phyloP scores from a whole-genome alignment of 768 basidiomycete genomes.

The Lentinula boryana region DNA sequence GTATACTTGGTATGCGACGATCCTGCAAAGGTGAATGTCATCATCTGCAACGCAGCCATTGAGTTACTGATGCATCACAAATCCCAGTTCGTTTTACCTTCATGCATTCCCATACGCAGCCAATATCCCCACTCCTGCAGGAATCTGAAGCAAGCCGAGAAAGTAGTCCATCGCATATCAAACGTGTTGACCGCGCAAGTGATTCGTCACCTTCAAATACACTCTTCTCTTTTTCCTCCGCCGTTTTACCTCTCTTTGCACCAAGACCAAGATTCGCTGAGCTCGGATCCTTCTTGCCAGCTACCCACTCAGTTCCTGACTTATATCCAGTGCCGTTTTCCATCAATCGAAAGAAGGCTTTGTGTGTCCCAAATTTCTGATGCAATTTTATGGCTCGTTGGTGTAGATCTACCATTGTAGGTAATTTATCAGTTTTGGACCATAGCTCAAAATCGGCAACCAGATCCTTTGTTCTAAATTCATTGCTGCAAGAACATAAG shows the following conservation, averaged over 20 bases:
- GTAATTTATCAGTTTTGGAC: background rate
- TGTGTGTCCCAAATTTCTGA: background rate
- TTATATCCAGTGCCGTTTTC: background rate
- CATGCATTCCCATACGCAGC: background rate
- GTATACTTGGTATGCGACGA: conserved; percentile 14
- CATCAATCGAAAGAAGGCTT: background rate
- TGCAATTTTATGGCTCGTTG: background rate
- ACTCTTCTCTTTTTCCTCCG: background rate
- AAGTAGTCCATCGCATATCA: background rate
- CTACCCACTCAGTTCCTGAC: background rate
- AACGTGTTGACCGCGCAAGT: conserved; percentile 7
- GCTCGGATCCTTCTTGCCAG: background rate
- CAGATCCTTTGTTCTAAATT: background rate
- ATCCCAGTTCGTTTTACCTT: background rate
- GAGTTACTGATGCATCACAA: background rate
- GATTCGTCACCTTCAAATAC: conserved; percentile 5
- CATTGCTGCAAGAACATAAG: background rate
- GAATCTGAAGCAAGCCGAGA: conserved; percentile 8
- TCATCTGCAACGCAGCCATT: conserved; percentile 1
- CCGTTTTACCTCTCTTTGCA: background rate
- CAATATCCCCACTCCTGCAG: conserved; percentile 7
- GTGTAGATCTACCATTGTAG: background rate
- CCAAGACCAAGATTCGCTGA: background rate
- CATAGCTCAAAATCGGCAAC: background rate
- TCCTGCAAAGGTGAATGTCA: conserved; percentile 15